Conservation (phyloP, 169 alveolate genomes). For the Fabrea salina region DNA sequence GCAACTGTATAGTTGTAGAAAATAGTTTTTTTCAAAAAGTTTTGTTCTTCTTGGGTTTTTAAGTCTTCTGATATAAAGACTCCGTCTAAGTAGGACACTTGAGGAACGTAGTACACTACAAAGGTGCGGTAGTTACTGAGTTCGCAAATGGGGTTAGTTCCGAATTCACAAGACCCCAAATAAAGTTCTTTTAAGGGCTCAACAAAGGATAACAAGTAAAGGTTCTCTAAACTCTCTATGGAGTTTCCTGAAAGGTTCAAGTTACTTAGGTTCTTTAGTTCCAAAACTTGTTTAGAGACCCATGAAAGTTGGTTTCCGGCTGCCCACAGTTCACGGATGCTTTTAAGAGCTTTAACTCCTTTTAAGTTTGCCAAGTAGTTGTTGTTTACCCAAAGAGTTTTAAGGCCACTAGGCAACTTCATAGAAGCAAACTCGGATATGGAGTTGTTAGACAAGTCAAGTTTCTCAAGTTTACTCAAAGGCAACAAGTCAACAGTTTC, state of each 20-base stretch:
- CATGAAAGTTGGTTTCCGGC: not conserved
- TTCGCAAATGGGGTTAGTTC: conserved; percentile 78
- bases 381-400: conserved; percentile 29
- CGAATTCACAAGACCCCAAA: conserved; percentile 75
- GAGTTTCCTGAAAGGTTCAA: conserved; percentile 59
- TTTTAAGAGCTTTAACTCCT: not conserved
- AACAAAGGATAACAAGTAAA: conserved; percentile 49
- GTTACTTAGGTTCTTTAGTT: conserved; percentile 32
- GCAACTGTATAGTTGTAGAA: conserved; percentile 77
- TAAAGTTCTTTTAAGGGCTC: conserved; percentile 48
- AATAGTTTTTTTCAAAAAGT: conserved; percentile 80
- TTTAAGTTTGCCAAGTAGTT: not conserved
- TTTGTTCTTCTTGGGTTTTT: conserved; percentile 71
- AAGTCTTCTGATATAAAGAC: conserved; percentile 68
- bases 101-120: conserved; percentile 69
- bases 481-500: not conserved
- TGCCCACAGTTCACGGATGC: not conserved
- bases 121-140: conserved; percentile 67
- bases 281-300: not conserved
- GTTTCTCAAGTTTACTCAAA: not conserved
- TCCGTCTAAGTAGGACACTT: conserved; percentile 60
- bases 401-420: not conserved
- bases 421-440: not conserved
- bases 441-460: not conserved
- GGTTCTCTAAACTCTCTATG: conserved; percentile 65